Evolutionary conservation across 2,329 filamentous ascomycete genomes (phyloP).

Genomic region (Diplodia mutila): DNA sequence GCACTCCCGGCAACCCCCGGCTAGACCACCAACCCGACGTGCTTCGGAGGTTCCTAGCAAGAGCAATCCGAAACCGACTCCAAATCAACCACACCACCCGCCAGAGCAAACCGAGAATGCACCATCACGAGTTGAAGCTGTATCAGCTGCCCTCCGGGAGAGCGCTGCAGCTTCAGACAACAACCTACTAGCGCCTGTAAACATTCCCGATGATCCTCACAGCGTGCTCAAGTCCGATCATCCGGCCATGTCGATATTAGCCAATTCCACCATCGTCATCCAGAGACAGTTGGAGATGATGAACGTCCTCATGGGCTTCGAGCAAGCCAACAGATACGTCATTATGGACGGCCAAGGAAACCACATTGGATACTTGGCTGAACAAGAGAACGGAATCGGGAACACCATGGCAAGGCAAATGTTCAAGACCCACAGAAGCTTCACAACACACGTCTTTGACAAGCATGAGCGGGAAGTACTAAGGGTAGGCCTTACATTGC

Average conservation of each 20-base stretch:
- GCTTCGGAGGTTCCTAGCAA: no score
- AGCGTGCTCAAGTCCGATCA: slow-evolving; percentile 62
- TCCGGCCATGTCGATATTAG: slow-evolving; percentile 60
- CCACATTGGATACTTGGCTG: slow-evolving; percentile 67
- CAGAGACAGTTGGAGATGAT: slow-evolving; percentile 68
- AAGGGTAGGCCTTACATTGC: slow-evolving; percentile 37
- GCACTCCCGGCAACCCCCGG: not conserved
- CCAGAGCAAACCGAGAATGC: not conserved
- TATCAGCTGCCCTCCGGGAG: slow-evolving; percentile 51
- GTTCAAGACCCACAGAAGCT: slow-evolving; percentile 65
- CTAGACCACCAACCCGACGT: not conserved
- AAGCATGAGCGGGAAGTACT: slow-evolving; percentile 63
- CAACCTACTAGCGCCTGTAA: slow-evolving; percentile 61
- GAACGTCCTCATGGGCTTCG: slow-evolving; percentile 68
- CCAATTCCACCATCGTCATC: slow-evolving; percentile 65
- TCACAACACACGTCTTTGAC: slow-evolving; percentile 69
- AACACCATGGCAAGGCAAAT: slow-evolving; percentile 61
- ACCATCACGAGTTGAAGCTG: slow-evolving; percentile 44
- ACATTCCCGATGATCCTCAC: slow-evolving; percentile 64
- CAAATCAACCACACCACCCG: not conserved
- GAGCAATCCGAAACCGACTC: not conserved
- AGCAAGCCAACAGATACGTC: slow-evolving; percentile 68
- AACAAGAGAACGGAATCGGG: slow-evolving; percentile 63
- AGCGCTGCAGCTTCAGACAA: slow-evolving; percentile 46
- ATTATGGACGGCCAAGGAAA: slow-evolving; percentile 67